Evolutionary conservation across 441 rosid species (phyloP).

Genomic region (Corymbia citriodora): DNA sequence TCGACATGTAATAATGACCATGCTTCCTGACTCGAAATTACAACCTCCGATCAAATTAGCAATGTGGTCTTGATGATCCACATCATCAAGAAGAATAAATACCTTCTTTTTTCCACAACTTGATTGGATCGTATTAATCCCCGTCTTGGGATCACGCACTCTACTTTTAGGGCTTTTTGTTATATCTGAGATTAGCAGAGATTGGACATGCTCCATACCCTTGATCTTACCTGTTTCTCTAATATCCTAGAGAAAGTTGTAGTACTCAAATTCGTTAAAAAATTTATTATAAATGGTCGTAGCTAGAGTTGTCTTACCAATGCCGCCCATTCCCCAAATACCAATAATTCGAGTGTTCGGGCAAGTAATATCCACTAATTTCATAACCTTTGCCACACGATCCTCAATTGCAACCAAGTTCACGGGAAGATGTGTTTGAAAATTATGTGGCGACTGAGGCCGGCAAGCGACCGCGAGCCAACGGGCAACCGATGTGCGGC

Average conservation of each 20-base stretch:
- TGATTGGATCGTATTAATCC: accelerated
- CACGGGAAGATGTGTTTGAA: background rate
- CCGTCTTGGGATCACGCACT: background rate
- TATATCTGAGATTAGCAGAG: background rate
- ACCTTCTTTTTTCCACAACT: background rate
- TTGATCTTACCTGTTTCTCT: background rate
- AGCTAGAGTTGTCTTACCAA: background rate
- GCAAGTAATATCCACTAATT: too few species aligned
- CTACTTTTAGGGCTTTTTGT: accelerated
- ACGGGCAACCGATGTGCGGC: too few species aligned
- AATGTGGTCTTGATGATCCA: background rate
- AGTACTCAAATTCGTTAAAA: accelerated
- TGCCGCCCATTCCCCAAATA: accelerated
- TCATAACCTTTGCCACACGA: background rate
- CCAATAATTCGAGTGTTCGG: background rate
- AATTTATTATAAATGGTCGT: too few species aligned
- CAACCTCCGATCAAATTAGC: background rate
- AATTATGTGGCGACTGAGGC: background rate
- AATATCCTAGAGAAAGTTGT: background rate
- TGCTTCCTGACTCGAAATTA: background rate
- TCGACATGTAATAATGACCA: background rate
- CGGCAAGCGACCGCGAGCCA: too few species aligned
- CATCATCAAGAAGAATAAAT: background rate
- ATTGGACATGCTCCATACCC: background rate
- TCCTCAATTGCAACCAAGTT: background rate